A percentile compares a stretch with the other conserved stretches of the same genome.
Conservation (phyloP, 1,284 basidiomycete genomes). For the Ustilago xerochloae region DNA sequence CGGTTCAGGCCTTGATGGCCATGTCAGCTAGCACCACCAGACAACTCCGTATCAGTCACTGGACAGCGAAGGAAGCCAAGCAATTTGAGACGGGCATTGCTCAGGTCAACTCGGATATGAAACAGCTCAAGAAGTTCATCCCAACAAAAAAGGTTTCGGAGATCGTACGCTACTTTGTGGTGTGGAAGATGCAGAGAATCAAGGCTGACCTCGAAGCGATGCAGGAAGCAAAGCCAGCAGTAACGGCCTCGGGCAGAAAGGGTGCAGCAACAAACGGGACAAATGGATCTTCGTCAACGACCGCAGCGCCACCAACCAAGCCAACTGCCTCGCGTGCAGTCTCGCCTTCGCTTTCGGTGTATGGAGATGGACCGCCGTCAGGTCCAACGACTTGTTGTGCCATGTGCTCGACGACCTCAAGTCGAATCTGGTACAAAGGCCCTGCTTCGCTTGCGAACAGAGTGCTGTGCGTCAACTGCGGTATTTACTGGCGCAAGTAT, state of each 20-base stretch:
- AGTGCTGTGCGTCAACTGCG: slow-evolving; percentile 62
- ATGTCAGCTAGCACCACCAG: slow-evolving; percentile 74
- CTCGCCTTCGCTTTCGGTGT: slow-evolving; percentile 57
- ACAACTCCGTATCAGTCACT: slow-evolving; percentile 70
- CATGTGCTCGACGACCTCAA: slow-evolving; percentile 59
- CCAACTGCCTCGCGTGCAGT: slow-evolving; percentile 54
- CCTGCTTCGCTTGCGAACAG: slow-evolving; percentile 54
- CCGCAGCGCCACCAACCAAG: slow-evolving; percentile 22
- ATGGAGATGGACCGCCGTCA: slow-evolving; percentile 33
- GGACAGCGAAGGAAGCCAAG: slow-evolving; percentile 77
- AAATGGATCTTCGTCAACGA: slow-evolving; percentile 3
- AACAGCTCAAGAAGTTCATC: slow-evolving; percentile 80
- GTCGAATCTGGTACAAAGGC: slow-evolving; percentile 64
- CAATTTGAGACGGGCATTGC: slow-evolving; percentile 81
- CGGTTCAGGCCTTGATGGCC: slow-evolving; percentile 79
- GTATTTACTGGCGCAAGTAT: slow-evolving; percentile 67
- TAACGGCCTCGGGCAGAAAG: slow-evolving; percentile 5
- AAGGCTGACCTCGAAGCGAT: slow-evolving; percentile 38
- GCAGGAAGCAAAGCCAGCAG: slow-evolving; percentile 13
- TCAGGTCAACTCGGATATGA: slow-evolving; percentile 80
- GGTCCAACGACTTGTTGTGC: slow-evolving; percentile 46
- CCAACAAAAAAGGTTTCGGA: slow-evolving; percentile 78
- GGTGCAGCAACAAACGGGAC: slow-evolving; percentile 25
- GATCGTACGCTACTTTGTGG: slow-evolving; percentile 83
- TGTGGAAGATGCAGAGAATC: slow-evolving; percentile 78